A percentile compares a stretch with the other conserved stretches of the same genome.
Conservation (phyloP, 129 eudicot genomes). For the Arctium minus region DNA sequence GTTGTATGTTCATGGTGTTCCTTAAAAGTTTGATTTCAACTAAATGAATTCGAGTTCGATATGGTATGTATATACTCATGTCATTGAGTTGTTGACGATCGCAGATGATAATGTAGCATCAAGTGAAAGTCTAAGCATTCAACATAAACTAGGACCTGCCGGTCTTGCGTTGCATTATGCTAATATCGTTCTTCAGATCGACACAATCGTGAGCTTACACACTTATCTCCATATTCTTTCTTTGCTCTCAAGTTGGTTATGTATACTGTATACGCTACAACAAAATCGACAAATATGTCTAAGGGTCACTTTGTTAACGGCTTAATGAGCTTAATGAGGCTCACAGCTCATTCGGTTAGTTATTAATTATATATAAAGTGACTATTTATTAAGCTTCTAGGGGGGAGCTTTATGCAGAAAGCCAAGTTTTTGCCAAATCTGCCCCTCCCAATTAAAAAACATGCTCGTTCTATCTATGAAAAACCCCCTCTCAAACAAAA, state of each 20-base stretch:
- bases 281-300: not conserved
- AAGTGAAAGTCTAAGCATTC: constrained; percentile 25
- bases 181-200: constrained; percentile 76
- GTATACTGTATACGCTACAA: not conserved
- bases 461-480: too few relatives aligned
- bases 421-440: too few relatives aligned
- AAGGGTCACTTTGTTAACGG: not conserved
- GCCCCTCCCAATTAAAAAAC: too few relatives aligned
- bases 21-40: not conserved
- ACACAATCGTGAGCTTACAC: constrained; percentile 56
- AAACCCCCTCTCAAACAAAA: too few relatives aligned
- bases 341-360: too few relatives aligned
- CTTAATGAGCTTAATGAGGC: too few relatives aligned
- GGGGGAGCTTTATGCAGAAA: too few relatives aligned
- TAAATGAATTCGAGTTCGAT: not conserved
- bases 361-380: too few relatives aligned
- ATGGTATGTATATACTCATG: constrained; percentile 12
- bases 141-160: constrained; percentile 69
- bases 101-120: constrained; percentile 40
- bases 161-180: constrained; percentile 96
- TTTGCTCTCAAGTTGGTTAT: not conserved
- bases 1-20: not conserved
- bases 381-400: too few relatives aligned
- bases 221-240: not conserved
- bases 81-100: constrained; percentile 18